These are phyloP conservation scores for Claviceps sp. DNA, from an alignment of 2,329 filamentous ascomycete species.

Conservation along the genomic window DNA sequence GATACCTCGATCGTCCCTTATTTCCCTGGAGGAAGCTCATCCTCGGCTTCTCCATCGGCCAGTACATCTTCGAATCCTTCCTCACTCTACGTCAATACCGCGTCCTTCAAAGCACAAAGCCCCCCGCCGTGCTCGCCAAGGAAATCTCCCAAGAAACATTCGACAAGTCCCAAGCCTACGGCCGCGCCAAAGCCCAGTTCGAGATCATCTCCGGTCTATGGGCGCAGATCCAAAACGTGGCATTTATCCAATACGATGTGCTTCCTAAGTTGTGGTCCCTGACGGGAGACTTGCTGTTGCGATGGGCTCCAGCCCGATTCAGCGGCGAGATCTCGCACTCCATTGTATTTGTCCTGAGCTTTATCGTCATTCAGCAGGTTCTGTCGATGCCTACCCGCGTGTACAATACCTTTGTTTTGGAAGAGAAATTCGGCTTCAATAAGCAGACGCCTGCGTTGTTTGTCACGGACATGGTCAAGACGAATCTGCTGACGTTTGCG, in stretches of 20 bases:
- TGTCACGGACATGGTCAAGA: conserved; percentile 82
- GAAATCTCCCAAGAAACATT: conserved; percentile 85
- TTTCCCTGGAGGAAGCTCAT: conserved; percentile 98
- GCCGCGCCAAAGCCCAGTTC: conserved; percentile 89
- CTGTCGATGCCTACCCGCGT: conserved; percentile 70
- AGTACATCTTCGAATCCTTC: conserved; percentile 83
- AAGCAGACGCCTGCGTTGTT: conserved; percentile 89
- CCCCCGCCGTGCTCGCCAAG: conserved; percentile 75
- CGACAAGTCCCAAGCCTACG: conserved; percentile 92
- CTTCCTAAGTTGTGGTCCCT: conserved; percentile 83
- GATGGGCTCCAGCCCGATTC: conserved; percentile 64
- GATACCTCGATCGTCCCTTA: conserved; percentile 75
- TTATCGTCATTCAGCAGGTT: conserved; percentile 68
- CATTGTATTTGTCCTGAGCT: conserved; percentile 80
- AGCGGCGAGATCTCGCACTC: conserved; percentile 88
- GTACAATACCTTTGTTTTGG: conserved; percentile 90
- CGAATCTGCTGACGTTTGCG: conserved; percentile 65
- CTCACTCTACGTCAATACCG: conserved; percentile 83
- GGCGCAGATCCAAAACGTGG: conserved; percentile 76
- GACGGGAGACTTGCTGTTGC: conserved; percentile 60
- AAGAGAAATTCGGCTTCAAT: conserved; percentile 97
- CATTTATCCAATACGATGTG: conserved; percentile 80
- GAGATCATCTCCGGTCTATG: conserved; percentile 69
- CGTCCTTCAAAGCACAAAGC: conserved; percentile 64
- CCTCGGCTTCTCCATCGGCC: conserved; percentile 81